Evolutionary conservation across 805 yeast species (phyloP).

Genomic region (Priceomyces medius): DNA sequence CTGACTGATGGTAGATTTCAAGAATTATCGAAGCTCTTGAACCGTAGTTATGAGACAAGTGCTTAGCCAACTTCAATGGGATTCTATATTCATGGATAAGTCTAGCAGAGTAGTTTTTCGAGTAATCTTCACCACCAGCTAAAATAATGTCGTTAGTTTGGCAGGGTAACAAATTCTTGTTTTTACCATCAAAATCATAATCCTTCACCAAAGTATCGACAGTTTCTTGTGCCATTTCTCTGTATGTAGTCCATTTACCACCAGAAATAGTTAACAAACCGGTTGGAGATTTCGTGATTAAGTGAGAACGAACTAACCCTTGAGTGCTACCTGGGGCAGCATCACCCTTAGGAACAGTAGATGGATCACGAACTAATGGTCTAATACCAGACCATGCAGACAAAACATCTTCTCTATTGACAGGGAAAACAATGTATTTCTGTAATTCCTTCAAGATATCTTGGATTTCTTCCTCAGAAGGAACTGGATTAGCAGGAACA

Average conservation of each 20-base stretch:
- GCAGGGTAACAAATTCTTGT: conserved; percentile 38
- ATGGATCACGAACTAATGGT: conserved; percentile 87
- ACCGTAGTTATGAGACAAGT: conserved; percentile 85
- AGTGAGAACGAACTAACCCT: conserved; percentile 87
- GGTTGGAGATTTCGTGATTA: conserved; percentile 66
- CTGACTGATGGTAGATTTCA: conserved; percentile 50
- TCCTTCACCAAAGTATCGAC: conserved; percentile 65
- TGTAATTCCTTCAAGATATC: conserved; percentile 86
- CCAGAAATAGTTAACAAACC: conserved; percentile 90
- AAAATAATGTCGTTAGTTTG: conserved; percentile 55
- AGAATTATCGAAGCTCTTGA: conserved; percentile 80
- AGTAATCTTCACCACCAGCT: conserved; percentile 81
- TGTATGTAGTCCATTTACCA: conserved; percentile 97
- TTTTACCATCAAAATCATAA: conserved; percentile 37
- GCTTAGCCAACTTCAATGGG: conserved; percentile 73
- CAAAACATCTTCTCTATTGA: conserved; percentile 83
- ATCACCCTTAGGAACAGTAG: conserved; percentile 45
- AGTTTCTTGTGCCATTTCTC: conserved; percentile 97
- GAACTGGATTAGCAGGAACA: conserved; percentile 75
- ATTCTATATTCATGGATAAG: conserved; percentile 76
- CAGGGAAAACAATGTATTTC: conserved; percentile 85
- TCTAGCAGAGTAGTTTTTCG: conserved; percentile 69
- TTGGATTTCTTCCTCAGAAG: conserved; percentile 83
- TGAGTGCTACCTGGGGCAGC: conserved; percentile 54
- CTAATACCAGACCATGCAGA: conserved; percentile 98